Percentiles rank a stretch among this genome's conserved stretches.
Evolutionary conservation across 139 green algal species (phyloP).

Genomic region (Medakamo hakoo): DNA sequence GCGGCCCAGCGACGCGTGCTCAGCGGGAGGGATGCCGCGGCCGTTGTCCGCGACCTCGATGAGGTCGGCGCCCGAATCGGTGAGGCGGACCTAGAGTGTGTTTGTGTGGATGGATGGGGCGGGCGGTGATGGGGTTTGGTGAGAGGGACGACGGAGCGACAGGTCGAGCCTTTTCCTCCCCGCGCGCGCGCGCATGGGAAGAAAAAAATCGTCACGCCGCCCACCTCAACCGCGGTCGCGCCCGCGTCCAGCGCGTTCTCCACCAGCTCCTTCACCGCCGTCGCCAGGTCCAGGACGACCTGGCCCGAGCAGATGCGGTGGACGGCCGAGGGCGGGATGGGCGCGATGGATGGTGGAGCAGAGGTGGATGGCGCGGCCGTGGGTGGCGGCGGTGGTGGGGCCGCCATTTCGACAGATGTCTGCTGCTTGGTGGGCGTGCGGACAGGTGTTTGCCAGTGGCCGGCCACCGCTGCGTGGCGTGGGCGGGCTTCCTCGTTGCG

Average conservation of each 20-base stretch:
- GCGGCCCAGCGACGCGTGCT: slow-evolving; percentile 60
- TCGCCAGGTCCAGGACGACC: slow-evolving; percentile 78
- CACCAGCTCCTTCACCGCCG: slow-evolving; percentile 83
- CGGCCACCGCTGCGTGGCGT: too few species aligned
- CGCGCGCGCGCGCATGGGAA: not conserved
- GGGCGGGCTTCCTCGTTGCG: too few species aligned
- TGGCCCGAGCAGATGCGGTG: slow-evolving; percentile 65
- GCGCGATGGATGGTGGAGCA: slow-evolving; percentile 36
- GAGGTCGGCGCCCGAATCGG: slow-evolving; percentile 66
- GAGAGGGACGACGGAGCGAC: not conserved
- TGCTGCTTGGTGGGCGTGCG: too few species aligned
- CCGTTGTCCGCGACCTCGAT: slow-evolving; percentile 96
- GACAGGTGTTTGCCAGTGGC: too few species aligned
- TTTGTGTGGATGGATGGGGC: not conserved
- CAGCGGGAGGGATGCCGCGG: slow-evolving; percentile 40
- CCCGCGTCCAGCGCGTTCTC: slow-evolving; percentile 93
- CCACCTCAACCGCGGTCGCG: slow-evolving; percentile 75
- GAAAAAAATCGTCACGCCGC: not conserved
- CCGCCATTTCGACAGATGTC: too few species aligned
- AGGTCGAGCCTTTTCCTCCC: not conserved
- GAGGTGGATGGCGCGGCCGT: too few species aligned
- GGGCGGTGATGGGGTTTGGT: too few species aligned
- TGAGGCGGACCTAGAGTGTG: slow-evolving; percentile 48
- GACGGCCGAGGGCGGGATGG: slow-evolving; percentile 44
- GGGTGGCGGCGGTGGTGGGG: too few species aligned